Evolutionary conservation across 2,329 filamentous ascomycete genomes (phyloP), one percentile per base, ranked within the genome.

Genomic region (Phialemonium atrogriseum): DNA sequence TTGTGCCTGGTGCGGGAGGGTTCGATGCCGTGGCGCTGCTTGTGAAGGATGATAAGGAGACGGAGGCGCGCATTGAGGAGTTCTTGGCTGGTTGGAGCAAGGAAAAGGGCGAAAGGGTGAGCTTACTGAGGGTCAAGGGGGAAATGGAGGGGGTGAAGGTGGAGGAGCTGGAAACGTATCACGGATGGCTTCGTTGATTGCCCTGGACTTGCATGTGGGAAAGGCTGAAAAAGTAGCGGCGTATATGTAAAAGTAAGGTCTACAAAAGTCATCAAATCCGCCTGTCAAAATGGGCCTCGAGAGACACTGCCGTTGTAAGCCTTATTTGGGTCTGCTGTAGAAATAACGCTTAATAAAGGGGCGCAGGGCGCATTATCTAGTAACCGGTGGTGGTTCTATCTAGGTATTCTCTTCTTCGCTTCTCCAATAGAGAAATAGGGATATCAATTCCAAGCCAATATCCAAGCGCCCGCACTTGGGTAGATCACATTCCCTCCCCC

Each of bases 1-100:
- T 96, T 0, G 91, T 95, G 0, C 91, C 91, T 0, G 91, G 91
- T 0, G 91, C 91, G 0, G 91, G 91, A 8, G 91, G 91, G 0
- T 95, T 84, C 50, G 91, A 98, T 63, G 91, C 91, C 2, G 70
- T 94, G 34, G 83, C 81, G 1, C 55, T 98, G 38, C 56, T 98
- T 37, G 74, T 94, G 42, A 70, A 72, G 47, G 84, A 95, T 46
- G 77, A 83, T 32, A 67, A 66, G 21, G 70, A 68, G 29, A 84
- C 84, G 2, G 60, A 80, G 34, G 50, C 52, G 14, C 60, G 64
- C 10, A 56, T 96, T 14, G 66, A 71, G 40, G 56, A 60, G 25
- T 77, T 85, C 25, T 56, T 94, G 36, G 61, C 60, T 13, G 59
- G 61, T 16, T 96, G 86, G 80, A 77, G 66, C 37, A 46, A 54